A percentile compares a stretch with the other conserved stretches of the same genome.
Evolutionary conservation across 108 stramenopile genomes (phyloP).

Genomic region (Aurantiochytrium sp.): DNA sequence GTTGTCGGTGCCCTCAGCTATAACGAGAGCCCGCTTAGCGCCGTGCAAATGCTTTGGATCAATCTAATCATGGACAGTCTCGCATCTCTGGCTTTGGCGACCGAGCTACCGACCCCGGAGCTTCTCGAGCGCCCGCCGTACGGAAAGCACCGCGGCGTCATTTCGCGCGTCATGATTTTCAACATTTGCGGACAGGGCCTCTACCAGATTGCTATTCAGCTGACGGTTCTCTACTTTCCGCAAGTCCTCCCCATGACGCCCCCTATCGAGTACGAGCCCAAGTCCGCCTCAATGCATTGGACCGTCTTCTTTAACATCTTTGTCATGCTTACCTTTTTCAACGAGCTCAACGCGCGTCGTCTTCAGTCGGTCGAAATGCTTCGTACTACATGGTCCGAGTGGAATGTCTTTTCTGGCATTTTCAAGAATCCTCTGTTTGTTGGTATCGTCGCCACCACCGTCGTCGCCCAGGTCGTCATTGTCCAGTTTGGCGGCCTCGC

Average conservation of each 20-base stretch:
- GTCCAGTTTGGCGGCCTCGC: conserved; percentile 75
- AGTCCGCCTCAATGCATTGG: conserved; percentile 52
- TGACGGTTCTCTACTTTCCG: conserved; percentile 63
- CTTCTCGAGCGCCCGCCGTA: conserved; percentile 70
- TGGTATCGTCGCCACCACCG: conserved; percentile 64
- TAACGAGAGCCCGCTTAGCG: conserved; percentile 78
- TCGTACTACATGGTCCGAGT: conserved; percentile 22
- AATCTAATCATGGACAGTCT: conserved; percentile 96
- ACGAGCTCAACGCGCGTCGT: conserved; percentile 83
- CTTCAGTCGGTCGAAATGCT: conserved; percentile 66
- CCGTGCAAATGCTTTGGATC: conserved; percentile 94
- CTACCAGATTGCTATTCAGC: conserved; percentile 66
- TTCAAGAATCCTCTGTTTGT: conserved; percentile 68
- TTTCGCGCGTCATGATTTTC: conserved; percentile 74
- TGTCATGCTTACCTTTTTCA: conserved; percentile 93
- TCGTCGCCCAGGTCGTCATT: conserved; percentile 73
- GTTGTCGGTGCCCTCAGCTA: conserved; percentile 74
- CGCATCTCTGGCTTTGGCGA: conserved; percentile 89
- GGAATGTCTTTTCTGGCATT: conserved; percentile 68
- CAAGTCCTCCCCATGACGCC: not conserved
- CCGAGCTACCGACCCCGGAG: conserved; percentile 75
- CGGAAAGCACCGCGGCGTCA: conserved; percentile 65
- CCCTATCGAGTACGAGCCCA: not conserved
- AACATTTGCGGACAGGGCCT: conserved; percentile 78
- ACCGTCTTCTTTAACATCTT: conserved; percentile 92